Evolutionary conservation across 805 yeast genomes (phyloP).

Genomic region (Candida ortonii): DNA sequence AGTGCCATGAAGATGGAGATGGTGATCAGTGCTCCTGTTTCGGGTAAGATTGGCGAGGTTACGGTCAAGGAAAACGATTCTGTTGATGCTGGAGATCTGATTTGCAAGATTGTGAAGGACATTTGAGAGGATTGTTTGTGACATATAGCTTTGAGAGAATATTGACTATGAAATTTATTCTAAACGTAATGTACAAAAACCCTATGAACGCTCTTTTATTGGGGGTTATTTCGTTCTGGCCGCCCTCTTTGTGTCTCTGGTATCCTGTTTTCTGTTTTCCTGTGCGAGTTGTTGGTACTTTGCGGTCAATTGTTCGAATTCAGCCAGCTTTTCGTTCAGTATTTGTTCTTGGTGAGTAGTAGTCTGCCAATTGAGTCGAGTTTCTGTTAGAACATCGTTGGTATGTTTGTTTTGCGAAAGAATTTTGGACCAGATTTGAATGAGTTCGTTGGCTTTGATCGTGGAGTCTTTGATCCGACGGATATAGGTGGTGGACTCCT

Average conservation of each 20-base stretch:
- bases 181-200: too few species aligned
- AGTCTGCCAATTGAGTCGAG: conserved; percentile 17
- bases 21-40: conserved; percentile 90
- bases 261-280: conserved; percentile 21
- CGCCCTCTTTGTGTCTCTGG: conserved; percentile 22
- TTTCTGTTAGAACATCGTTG: conserved; percentile 39
- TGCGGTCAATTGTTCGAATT: conserved; percentile 29
- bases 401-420: conserved; percentile 61
- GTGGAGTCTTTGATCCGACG: conserved; percentile 16
- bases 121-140: conserved; percentile 5
- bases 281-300: conserved; percentile 18
- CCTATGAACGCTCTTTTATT: too few species aligned
- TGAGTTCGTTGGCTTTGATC: conserved; percentile 31
- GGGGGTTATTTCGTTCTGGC: conserved; percentile 8
- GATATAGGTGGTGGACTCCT: conserved; percentile 18
- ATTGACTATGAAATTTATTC: too few species aligned
- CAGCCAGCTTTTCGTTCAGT: conserved; percentile 20
- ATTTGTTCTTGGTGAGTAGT: conserved; percentile 16
- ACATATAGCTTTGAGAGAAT: neutral
- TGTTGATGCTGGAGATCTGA: conserved; percentile 90
- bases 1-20: conserved; percentile 99
- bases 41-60: conserved; percentile 79
- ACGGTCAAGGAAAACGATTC: conserved; percentile 86
- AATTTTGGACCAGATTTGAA: conserved; percentile 60
- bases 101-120: conserved; percentile 54